Evolutionary conservation across 352 stramenopile genomes (phyloP).

Genomic region (Peronospora belbahrii): DNA sequence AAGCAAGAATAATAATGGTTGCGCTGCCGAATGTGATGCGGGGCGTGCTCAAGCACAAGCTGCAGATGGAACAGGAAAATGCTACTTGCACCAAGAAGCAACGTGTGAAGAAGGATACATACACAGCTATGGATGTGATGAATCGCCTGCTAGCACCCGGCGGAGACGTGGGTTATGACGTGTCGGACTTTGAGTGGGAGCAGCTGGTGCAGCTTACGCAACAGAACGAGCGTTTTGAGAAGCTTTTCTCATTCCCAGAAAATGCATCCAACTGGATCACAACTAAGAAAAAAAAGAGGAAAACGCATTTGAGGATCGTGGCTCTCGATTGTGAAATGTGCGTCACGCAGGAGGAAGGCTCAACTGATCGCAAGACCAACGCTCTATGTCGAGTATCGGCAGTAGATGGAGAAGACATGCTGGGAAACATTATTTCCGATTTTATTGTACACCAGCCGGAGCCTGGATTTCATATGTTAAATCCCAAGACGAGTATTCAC

Average conservation of each 20-base stretch:
- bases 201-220: constrained; percentile 60
- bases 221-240: constrained; percentile 43
- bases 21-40: constrained; percentile 7
- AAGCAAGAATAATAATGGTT: constrained; percentile 6
- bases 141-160: constrained; percentile 38
- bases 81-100: constrained; percentile 43
- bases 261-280: constrained; percentile 43
- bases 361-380: constrained; percentile 33
- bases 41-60: constrained; percentile 32
- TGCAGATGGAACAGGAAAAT: constrained; percentile 10
- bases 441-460: constrained; percentile 81
- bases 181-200: constrained; percentile 56
- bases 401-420: constrained; percentile 70
- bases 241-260: constrained; percentile 51
- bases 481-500: constrained; percentile 83
- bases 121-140: constrained; percentile 68
- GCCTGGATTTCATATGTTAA: constrained; percentile 42
- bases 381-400: constrained; percentile 76
- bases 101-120: constrained; percentile 46
- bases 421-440: constrained; percentile 63
- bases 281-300: constrained; percentile 53
- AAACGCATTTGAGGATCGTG: constrained; percentile 55
- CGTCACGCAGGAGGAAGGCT: constrained; percentile 34
- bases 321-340: constrained; percentile 87
- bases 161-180: constrained; percentile 47